Base-by-base conservation (phyloP, 1,284 basidiomycete species). In the Mycosarcoma maydis region DNA sequence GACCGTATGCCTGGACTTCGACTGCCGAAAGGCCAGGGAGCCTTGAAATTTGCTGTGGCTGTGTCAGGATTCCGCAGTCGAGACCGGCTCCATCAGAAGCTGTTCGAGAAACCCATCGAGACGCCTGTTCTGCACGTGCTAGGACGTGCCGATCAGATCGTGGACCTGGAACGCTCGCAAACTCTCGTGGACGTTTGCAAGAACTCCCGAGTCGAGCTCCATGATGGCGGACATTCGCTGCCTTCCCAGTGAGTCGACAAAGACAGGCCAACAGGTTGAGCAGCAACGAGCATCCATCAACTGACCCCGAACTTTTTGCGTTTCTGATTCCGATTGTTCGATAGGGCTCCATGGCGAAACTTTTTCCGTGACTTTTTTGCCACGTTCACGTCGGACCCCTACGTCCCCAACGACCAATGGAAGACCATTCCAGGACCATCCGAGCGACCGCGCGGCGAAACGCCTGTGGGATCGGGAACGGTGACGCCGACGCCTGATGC, bases 151-250 rank as follows among this genome's bases (percentile, higher is more conserved):
- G 74, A 76, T 33, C 70, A 76, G 48, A 76, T 76, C 20, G 70
- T 75, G 9, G 70, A 73, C 17, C 42, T 64, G 29, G 67, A 77
- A 13, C 52, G 72, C 10, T 68, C 77, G n/a, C 62, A 75, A 42
- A 74, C 75, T 8, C 57, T 80, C 6, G 62, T 76, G 1, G 60
- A 78, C 13, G 59, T 49, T 4, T 74, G 70, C 44, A 53, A 51
- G 23, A 68, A 79, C 26, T 65, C 72, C 0, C 57, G 80, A n/a
- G 70, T 81, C 8, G 76, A 78, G 52, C 48, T 62, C 13, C 80
- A 81, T 58, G 72, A 75, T n/a, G 78, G 80, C 34, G 80, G 79
- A 30, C 80, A 81, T 54, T 71, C 73, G 22, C 39, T 78, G 3
- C 80, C 80, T 39, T 76, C 78, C 14, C 72, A 77, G 74, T 74